Evolutionary conservation across 208 protist species (phyloP).

Genomic region (Porcisia deanei): DNA sequence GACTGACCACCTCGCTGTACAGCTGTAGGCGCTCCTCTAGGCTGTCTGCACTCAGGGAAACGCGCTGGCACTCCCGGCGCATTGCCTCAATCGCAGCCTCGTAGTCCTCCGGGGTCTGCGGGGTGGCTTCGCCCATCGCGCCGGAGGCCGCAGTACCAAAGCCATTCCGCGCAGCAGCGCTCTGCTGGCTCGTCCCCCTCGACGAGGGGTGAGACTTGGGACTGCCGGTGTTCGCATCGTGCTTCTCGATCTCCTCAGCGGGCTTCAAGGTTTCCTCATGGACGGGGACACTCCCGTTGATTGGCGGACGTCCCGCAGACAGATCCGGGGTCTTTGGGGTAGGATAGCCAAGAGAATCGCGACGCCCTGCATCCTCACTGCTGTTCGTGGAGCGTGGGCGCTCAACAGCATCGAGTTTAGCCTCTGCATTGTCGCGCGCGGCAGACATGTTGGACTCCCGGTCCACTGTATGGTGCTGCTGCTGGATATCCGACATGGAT

Average conservation of each 20-base stretch:
- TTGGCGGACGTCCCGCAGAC: conserved; percentile 3
- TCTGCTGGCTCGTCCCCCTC: not conserved
- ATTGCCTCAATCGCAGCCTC: conserved; percentile 18
- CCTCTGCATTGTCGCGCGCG: conserved; percentile 38
- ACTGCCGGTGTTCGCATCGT: conserved; percentile 8
- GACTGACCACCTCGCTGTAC: conserved; percentile 63
- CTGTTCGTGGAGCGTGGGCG: conserved; percentile 29
- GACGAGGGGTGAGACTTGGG: conserved; percentile 5
- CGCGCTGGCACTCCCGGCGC: conserved; percentile 11
- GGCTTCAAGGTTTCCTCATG: not conserved
- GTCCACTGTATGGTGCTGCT: conserved; percentile 6
- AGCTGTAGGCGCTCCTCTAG: conserved; percentile 68
- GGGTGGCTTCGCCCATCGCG: not conserved
- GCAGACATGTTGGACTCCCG: conserved; percentile 23
- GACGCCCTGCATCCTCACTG: conserved; percentile 3
- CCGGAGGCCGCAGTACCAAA: not conserved
- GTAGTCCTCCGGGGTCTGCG: conserved; percentile 13
- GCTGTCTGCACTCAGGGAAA: conserved; percentile 8
- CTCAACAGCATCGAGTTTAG: conserved; percentile 32
- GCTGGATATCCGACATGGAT: conserved; percentile 8
- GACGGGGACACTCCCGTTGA: conserved; percentile 9
- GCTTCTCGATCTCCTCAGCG: conserved; percentile 19
- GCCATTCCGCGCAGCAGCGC: not conserved
- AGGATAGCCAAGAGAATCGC: conserved; percentile 8
- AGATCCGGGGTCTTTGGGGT: conserved; percentile 7